Base-by-base conservation (phyloP, 768 basidiomycete genomes). In the Psilocybe azurescens region DNA sequence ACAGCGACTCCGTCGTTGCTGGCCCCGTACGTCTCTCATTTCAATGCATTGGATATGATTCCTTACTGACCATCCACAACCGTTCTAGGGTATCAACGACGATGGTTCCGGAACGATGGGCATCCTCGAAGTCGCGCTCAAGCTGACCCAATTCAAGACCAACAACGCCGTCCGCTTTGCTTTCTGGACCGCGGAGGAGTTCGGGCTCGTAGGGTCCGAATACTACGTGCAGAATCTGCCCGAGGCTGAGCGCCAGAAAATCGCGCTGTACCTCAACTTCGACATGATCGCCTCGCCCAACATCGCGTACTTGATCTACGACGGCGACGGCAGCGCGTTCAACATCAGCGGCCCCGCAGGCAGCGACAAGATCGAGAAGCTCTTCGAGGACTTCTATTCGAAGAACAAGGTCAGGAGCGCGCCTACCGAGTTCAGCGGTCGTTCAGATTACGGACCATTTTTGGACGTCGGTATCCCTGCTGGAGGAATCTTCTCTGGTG, bases 281-380 rank as follows among this genome's bases (percentile, higher is more conserved):
- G 75, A 76, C 61, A 76, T 76, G 75, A 69, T 73, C 33, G 75
- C 75, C n/a, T 74, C 73, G 10, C 70, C 73, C 44, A 75, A 75
- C 58, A 70, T 57, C 51, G 70, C 63, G 8, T 67, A 69, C 61
- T 71, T 70, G 56, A 68, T 74, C 61, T 71, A 73, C 58, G 72
- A 74, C 55, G 73, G 72, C 29, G 72, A 76, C 59, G 74, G 73
- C 58, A 72, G 67, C 32, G 68, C 67, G 6, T 74, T 73, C 64
- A 67, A 67, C 54, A 54, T 69, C 56, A 69, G 69, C 10, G 73
- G 73, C 16, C 73, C 75, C 47, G 55, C 71, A 52, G 73, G 73
- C 44, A 74, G 73, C 53, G 71, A 66, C 11, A 69, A 73, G 33
- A 73, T 74, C 38, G 73, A 76, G 67, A 67, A 67, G 55, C 63